A percentile compares a stretch with the other conserved stretches of the same genome.
Evolutionary conservation across 805 yeast genomes (phyloP).

Genomic region (Sugiyamaella mastotermitis): DNA sequence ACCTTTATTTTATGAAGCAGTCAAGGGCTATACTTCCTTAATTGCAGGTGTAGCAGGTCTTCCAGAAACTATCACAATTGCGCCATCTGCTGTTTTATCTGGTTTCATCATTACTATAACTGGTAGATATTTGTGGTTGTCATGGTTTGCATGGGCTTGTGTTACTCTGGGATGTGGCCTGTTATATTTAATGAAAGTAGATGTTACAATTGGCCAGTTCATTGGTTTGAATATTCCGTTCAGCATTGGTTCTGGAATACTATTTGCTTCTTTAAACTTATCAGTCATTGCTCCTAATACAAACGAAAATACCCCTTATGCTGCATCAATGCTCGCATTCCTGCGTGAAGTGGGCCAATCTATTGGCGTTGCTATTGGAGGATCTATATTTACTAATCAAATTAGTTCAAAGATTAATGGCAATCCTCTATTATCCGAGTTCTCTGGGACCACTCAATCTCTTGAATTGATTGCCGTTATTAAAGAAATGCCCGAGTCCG

Average conservation of each 20-base stretch:
- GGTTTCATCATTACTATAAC: slow-evolving; percentile 38
- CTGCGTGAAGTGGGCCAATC: slow-evolving; percentile 27
- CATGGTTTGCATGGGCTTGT: slow-evolving; percentile 33
- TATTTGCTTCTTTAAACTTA: slow-evolving; percentile 35
- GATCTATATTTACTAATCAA: slow-evolving; percentile 26
- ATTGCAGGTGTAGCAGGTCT: slow-evolving; percentile 37
- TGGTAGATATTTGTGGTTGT: slow-evolving; percentile 37
- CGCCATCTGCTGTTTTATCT: slow-evolving; percentile 31
- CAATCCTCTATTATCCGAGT: slow-evolving; percentile 6
- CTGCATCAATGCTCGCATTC: slow-evolving; percentile 29
- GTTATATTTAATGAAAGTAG: slow-evolving; percentile 32
- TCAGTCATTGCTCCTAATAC: slow-evolving; percentile 27
- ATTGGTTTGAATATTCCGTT: slow-evolving; percentile 41
- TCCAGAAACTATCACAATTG: slow-evolving; percentile 39
- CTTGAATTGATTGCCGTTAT: slow-evolving; percentile 19
- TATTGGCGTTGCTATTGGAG: slow-evolving; percentile 30
- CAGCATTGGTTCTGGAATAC: slow-evolving; percentile 44
- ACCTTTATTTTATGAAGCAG: slow-evolving; percentile 44
- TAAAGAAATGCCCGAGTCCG: slow-evolving; percentile 12
- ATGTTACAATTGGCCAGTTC: slow-evolving; percentile 29
- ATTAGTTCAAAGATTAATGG: slow-evolving; percentile 3
- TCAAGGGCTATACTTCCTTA: slow-evolving; percentile 36
- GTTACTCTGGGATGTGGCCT: slow-evolving; percentile 42
- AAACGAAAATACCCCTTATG: slow-evolving; percentile 24
- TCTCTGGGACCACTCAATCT: slow-evolving; percentile 16